phyloP scores from a whole-genome alignment of 2,329 filamentous ascomycete genomes.

The Ceratocystis cacaofunesta region DNA sequence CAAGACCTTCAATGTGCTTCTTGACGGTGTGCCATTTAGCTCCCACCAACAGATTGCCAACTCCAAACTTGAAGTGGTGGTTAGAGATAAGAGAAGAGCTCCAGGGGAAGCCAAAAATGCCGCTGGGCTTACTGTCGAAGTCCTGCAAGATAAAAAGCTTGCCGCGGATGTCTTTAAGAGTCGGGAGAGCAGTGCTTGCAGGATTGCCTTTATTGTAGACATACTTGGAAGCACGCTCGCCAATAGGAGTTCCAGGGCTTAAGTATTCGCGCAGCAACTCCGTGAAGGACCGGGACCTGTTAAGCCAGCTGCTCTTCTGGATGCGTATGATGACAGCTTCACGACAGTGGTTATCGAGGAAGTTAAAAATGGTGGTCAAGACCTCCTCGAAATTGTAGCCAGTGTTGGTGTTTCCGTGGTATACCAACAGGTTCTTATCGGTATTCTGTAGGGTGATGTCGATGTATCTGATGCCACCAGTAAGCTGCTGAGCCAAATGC shows the following conservation, averaged over 20 bases:
- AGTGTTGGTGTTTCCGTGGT: neutral
- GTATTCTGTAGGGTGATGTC: neutral
- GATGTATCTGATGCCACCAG: neutral
- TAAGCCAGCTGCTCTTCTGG: neutral
- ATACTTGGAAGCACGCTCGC: neutral
- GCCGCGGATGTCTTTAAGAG: no score
- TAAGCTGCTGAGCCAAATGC: neutral
- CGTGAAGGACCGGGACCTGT: neutral
- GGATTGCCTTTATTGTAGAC: neutral
- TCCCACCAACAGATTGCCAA: no score
- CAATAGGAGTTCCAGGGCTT: neutral
- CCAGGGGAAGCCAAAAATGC: no score
- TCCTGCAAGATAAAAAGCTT: no score
- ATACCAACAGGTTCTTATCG: neutral
- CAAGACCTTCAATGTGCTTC: no score
- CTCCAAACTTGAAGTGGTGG: no score
- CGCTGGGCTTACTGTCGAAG: no score
- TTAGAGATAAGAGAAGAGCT: no score
- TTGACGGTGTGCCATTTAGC: no score
- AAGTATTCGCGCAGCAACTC: neutral
- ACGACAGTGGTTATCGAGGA: neutral
- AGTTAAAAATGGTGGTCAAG: neutral
- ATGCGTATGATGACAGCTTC: neutral
- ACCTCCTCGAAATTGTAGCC: neutral
- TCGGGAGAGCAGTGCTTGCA: no score